Base-by-base conservation (phyloP, 345 rosid genomes). In the Raphanus raphanistrum region DNA sequence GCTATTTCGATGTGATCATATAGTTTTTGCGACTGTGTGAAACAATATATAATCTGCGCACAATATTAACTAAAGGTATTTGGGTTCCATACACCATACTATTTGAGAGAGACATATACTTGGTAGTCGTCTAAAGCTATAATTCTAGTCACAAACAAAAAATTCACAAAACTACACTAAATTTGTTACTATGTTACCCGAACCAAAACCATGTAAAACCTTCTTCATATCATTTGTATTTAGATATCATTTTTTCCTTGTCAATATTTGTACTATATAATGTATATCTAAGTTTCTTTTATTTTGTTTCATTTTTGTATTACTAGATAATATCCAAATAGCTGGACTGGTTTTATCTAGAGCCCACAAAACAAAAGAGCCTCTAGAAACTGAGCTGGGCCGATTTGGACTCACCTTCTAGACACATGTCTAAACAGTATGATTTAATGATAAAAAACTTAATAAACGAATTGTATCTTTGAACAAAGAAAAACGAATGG, bases 31-130 rank as follows among this genome's bases (percentile, higher is more conserved):
- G 68, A 63, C 50, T 17, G 62, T 29, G 61, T 28, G 3, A 35
- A 48, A 31, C 50, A 6, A 63, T 72, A 72, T 45, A 29, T 61
- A 71, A 33, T 59, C 9, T 45, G 54, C 54, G 35, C 27, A 8
- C 15, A 50, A n/a, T 50, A 50, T 45, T 12, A 13, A 45, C 7
- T 43, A 43, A 43, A 43, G 50, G 11, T 43, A 43, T 43, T 3
- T 28, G 28, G 27, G 11, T 72, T 41, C 29, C 10, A 11, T 15
- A 60, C 10, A 28, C 29, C 10, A 11, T 15, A 60, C 10, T 36
- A 58, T 36, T n/a, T 41, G 59, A 72, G 58, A 16, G 67, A 28
- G 59, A 41, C 55, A 59, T 38, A 48, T 48, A n/a, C 55, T 48
- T 13, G 8, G 5, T 9, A 38, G 8, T 52, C 26, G 26, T 36